These are phyloP conservation scores for Heritiera fomes DNA, from an alignment of 345 rosid species.

Conservation along the genomic window DNA sequence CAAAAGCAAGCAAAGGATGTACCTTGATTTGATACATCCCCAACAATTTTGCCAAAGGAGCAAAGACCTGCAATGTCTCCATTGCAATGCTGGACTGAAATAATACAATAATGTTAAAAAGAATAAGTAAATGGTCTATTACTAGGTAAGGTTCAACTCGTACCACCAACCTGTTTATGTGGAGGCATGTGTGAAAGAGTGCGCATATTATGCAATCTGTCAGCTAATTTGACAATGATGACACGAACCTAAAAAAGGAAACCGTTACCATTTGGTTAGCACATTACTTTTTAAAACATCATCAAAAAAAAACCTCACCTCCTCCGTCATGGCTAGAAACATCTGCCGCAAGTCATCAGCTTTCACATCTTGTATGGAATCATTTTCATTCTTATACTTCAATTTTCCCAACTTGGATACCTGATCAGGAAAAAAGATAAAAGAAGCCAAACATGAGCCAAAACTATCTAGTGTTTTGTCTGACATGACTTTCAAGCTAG, in stretches of 20 bases:
- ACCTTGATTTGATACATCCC: constrained; percentile 99
- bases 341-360: constrained; percentile 98
- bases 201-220: constrained; percentile 98
- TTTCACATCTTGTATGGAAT: constrained; percentile 88
- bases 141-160: constrained; percentile 16
- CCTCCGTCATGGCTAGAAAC: constrained; percentile 98
- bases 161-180: constrained; percentile 79
- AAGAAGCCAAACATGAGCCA: constrained; percentile 16
- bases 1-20: constrained; percentile 11
- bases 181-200: constrained; percentile 94
- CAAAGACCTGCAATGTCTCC: constrained; percentile 95
- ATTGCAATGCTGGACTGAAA: constrained; percentile 92
- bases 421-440: constrained; percentile 37
- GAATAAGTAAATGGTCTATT: constrained; percentile 21
- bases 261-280: constrained; percentile 17
- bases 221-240: constrained; percentile 96
- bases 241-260: constrained; percentile 83
- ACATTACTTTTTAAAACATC: constrained; percentile 23
- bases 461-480: constrained; percentile 6
- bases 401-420: constrained; percentile 94
- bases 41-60: constrained; percentile 91
- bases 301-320: constrained; percentile 41
- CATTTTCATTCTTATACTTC: constrained; percentile 71
- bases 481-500: constrained; percentile 9
- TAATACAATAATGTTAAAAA: constrained; percentile 32